Conservation (phyloP, 2,329 filamentous ascomycete genomes). For the Colletotrichum zoysiae region DNA sequence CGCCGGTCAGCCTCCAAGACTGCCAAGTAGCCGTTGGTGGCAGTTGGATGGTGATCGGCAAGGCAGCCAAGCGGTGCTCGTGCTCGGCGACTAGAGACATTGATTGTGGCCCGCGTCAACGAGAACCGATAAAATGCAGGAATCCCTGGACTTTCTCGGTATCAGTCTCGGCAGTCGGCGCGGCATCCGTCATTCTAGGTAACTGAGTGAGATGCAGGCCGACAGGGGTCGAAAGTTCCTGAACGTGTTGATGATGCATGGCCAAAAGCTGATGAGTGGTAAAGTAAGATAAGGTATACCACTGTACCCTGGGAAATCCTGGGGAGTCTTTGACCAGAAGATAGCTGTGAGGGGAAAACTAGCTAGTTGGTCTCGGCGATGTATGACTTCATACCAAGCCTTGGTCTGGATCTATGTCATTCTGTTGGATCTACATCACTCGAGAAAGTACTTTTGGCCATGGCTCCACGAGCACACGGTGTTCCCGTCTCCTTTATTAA, state of each 20-base stretch:
- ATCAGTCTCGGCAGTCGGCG: slow-evolving; percentile 27
- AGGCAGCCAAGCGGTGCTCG: slow-evolving; percentile 29
- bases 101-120: neutral
- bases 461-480: neutral
- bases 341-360: neutral
- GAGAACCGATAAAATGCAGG: slow-evolving; percentile 1
- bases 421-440: slow-evolving; percentile 2
- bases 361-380: neutral
- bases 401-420: neutral
- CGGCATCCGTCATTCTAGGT: slow-evolving; percentile 38
- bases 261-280: too few relatives aligned
- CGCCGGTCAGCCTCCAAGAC: slow-evolving; percentile 29
- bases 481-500: too few relatives aligned
- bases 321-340: neutral
- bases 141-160: neutral
- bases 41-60: slow-evolving; percentile 26
- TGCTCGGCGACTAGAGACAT: slow-evolving; percentile 28
- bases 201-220: neutral
- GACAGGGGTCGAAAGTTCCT: neutral
- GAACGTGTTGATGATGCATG: neutral
- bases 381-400: slow-evolving; percentile 42
- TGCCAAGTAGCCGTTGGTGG: slow-evolving; percentile 9
- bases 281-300: neutral
- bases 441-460: neutral
- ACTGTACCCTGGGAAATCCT: too few relatives aligned